A percentile compares a stretch with the other conserved stretches of the same genome.
phyloP scores from a whole-genome alignment of 1,284 basidiomycete genomes.

The Athelia psychrophila region DNA sequence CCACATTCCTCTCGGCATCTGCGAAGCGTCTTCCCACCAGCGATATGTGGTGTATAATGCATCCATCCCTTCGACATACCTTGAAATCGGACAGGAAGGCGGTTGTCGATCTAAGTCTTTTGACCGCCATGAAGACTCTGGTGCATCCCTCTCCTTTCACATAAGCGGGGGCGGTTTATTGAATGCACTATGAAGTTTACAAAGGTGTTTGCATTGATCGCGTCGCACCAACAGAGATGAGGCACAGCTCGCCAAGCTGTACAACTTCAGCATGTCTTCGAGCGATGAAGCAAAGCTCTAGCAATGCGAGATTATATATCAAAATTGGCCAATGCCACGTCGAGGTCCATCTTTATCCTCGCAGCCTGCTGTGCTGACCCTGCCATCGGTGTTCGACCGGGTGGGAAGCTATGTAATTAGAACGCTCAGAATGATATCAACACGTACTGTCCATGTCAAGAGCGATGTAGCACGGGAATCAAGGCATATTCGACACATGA shows the following conservation, averaged over 20 bases:
- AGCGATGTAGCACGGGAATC: too few relatives aligned
- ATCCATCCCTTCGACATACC: slow-evolving; percentile 86
- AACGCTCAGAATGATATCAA: too few relatives aligned
- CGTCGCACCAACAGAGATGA: slow-evolving; percentile 60
- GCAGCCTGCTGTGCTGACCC: neutral
- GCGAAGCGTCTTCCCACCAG: slow-evolving; percentile 76
- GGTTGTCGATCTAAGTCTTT: slow-evolving; percentile 73
- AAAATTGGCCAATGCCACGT: slow-evolving; percentile 72
- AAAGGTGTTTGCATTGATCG: slow-evolving; percentile 27
- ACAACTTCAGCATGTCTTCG: slow-evolving; percentile 79
- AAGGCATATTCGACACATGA: too few relatives aligned
- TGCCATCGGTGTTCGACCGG: slow-evolving; percentile 19
- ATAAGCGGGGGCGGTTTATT: neutral
- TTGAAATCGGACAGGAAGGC: slow-evolving; percentile 80
- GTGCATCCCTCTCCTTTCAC: slow-evolving; percentile 42
- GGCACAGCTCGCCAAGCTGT: slow-evolving; percentile 64
- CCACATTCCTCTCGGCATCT: slow-evolving; percentile 83
- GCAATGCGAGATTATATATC: slow-evolving; percentile 88
- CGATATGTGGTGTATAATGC: slow-evolving; percentile 96
- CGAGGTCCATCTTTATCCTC: slow-evolving; percentile 38
- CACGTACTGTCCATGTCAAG: too few relatives aligned
- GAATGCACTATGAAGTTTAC: slow-evolving; percentile 49
- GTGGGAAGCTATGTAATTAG: too few relatives aligned
- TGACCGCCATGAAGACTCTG: slow-evolving; percentile 74
- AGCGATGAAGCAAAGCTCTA: slow-evolving; percentile 78